Percentiles rank a stretch among this genome's conserved stretches.
These are phyloP conservation scores for Morella rubra DNA, from an alignment of 306 rosid genomes.

Conservation along the genomic window DNA sequence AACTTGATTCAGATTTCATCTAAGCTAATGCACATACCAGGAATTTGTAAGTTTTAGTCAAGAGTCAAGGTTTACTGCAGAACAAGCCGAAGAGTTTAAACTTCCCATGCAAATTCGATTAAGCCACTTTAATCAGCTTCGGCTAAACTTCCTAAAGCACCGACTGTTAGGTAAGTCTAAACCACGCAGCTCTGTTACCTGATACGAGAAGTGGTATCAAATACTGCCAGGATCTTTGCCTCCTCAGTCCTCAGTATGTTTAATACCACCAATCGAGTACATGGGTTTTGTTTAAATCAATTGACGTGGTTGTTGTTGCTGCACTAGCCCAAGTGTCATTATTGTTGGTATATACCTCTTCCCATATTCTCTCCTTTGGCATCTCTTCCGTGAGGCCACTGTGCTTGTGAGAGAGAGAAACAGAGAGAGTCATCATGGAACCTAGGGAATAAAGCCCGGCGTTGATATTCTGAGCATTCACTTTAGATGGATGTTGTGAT, in stretches of 20 bases:
- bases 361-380: neutral
- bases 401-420: neutral
- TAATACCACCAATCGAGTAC: neutral
- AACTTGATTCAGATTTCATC: too few species aligned
- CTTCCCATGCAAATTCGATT: neutral
- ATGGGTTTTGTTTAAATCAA: neutral
- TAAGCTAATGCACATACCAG: too few species aligned
- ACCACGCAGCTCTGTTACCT: neutral
- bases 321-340: neutral
- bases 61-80: too few species aligned
- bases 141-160: neutral
- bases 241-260: neutral
- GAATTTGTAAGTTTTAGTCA: too few species aligned
- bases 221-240: neutral
- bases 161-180: neutral
- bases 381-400: neutral
- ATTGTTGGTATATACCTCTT: neutral
- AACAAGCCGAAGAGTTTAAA: neutral
- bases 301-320: neutral
- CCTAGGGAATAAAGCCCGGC: neutral
- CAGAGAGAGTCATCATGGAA: neutral
- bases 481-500: neutral
- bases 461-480: neutral
- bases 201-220: neutral
- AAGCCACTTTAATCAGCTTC: neutral